Base-by-base conservation (phyloP, 2,329 filamentous ascomycete species). In the Monosporascus sp. region DNA sequence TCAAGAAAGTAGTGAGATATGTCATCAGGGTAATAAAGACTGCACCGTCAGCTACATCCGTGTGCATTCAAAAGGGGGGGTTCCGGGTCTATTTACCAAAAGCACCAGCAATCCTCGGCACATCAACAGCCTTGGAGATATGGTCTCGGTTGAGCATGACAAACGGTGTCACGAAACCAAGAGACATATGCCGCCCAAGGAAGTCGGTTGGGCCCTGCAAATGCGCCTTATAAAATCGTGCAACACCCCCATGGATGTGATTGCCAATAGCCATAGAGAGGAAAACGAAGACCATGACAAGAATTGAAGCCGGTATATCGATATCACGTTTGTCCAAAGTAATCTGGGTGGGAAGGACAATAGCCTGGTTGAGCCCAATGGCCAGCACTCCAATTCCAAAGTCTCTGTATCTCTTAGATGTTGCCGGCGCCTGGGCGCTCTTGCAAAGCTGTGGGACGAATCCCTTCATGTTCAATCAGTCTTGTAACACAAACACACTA, bases 81-180 rank as follows among this genome's bases (percentile, higher is more conserved):
- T 15, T 46, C 1, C 2, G 46, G 48, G 45, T 22, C 3, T 27
- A 56, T 62, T 55, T 54, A 68, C 66, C 36, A 31, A 68, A 68
- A 36, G 57, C 61, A 3, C 55, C 62, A 17, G 60, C 57, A 42
- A 68, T 57, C 20, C 49, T 64, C 7, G 59, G 58, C 6, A 65
- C 39, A 38, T 68, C 65, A 3, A 53, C 47, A 18, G 55, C 54
- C 20, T 53, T 51, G 7, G 55, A 51, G 45, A 67, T 54, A 17
- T 67, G 65, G 25, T 68, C 65, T 47, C 60, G 63, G 52, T 63
- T 67, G 17, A 68, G 61, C 58, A 67, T 60, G 27, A 68, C 53
- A 50, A 68, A 67, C 22, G 61, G 62, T 17, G 61, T 56, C 25
- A 68, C 65, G 41, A 68, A 68, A 2, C 66, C 66, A 15, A 68